These are phyloP conservation scores for Lactarius indigo DNA, from an alignment of 768 basidiomycete genomes.

Conservation along the genomic window DNA sequence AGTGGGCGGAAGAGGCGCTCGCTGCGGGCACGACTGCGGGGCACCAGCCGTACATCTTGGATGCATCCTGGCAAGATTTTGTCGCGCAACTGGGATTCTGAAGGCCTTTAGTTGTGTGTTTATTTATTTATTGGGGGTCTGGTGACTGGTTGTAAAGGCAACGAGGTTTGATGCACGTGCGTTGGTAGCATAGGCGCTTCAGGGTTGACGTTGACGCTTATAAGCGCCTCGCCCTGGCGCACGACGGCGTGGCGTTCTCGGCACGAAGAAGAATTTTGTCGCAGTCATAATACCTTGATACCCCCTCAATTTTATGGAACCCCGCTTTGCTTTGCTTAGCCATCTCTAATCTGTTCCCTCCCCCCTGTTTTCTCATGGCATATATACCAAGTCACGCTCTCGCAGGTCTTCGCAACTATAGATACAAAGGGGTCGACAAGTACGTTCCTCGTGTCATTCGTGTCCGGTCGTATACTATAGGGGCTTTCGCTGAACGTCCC, in stretches of 20 bases:
- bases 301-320: background rate
- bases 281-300: background rate
- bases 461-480: background rate
- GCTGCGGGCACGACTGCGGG: background rate
- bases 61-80: slow-evolving; percentile 64
- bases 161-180: background rate
- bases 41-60: slow-evolving; percentile 39
- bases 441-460: slow-evolving; percentile 34
- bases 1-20: background rate
- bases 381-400: slow-evolving; percentile 67
- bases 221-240: background rate
- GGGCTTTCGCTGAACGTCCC: background rate
- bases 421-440: slow-evolving; percentile 83
- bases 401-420: slow-evolving; percentile 70
- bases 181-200: background rate
- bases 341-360: background rate
- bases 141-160: background rate
- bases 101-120: background rate
- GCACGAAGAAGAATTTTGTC: background rate
- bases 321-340: background rate
- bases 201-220: background rate
- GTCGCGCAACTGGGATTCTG: slow-evolving; percentile 63
- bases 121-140: background rate
- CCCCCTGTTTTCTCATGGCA: slow-evolving; percentile 40
- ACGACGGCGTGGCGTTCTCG: background rate